Evolutionary conservation across 192 early-diverging fungal species (phyloP).

Genomic region (Coemansia erecta): DNA sequence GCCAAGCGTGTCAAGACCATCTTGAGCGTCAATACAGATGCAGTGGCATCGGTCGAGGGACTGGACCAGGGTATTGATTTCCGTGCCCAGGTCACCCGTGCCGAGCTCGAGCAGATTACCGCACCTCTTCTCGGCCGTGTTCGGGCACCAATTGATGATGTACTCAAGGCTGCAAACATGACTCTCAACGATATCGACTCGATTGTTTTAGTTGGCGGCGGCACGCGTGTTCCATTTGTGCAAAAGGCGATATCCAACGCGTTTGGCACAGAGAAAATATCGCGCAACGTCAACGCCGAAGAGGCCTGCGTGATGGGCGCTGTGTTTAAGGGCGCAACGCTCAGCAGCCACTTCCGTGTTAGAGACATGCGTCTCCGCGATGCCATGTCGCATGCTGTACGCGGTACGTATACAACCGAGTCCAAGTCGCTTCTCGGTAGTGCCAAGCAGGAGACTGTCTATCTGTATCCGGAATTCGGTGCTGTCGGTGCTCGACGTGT

Average conservation of each 20-base stretch:
- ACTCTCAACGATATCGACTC: conserved; percentile 73
- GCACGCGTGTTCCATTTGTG: conserved; percentile 83
- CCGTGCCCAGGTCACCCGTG: conserved; percentile 69
- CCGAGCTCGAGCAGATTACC: conserved; percentile 69
- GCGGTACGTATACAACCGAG: conserved; percentile 46
- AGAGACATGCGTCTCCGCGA: conserved; percentile 87
- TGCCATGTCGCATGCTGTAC: conserved; percentile 57
- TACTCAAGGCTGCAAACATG: conserved; percentile 65
- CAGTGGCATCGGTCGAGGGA: conserved; percentile 81
- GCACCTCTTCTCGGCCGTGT: conserved; percentile 69
- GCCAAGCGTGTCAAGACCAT: conserved; percentile 95
- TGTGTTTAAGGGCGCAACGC: conserved; percentile 79
- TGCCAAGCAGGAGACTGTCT: conserved; percentile 33
- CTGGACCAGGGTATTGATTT: conserved; percentile 88
- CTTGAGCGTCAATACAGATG: conserved; percentile 90
- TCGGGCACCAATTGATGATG: conserved; percentile 67
- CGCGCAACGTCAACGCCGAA: conserved; percentile 92
- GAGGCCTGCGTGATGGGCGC: conserved; percentile 93
- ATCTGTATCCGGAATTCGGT: conserved; percentile 55
- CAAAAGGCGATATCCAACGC: conserved; percentile 65
- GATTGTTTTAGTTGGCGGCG: conserved; percentile 93
- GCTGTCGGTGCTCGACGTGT: conserved; percentile 78
- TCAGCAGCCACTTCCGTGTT: conserved; percentile 84
- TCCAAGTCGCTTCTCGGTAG: conserved; percentile 61
- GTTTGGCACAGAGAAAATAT: conserved; percentile 82